Percentiles rank a stretch among this genome's conserved stretches.
Evolutionary conservation across 2,329 filamentous ascomycete genomes (phyloP).

Genomic region (Sclerotinia spermophila): DNA sequence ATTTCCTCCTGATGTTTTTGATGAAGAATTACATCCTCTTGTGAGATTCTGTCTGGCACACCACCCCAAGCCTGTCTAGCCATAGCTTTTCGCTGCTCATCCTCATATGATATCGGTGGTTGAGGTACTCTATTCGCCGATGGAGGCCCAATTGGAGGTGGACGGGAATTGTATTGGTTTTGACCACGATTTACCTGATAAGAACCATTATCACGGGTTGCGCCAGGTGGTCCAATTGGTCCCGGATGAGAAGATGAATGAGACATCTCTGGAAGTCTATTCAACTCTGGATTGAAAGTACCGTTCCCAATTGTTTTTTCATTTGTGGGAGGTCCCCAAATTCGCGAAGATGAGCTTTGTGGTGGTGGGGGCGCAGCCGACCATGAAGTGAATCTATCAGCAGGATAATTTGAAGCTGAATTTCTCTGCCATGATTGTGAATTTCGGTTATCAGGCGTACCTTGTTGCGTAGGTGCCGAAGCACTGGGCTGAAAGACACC

Average conservation of each 20-base stretch:
- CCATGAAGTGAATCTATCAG: constrained; percentile 53
- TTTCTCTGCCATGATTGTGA: constrained; percentile 36
- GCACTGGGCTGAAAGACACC: constrained; percentile 32
- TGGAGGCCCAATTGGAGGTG: constrained; percentile 31
- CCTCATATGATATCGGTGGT: constrained; percentile 23
- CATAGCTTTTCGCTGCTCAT: constrained; percentile 22
- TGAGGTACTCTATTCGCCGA: constrained; percentile 28
- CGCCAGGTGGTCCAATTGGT: constrained; percentile 37
- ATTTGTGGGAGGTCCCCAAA: constrained; percentile 70
- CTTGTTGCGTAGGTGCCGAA: constrained; percentile 27
- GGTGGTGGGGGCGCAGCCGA: constrained; percentile 34
- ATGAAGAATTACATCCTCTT: constrained; percentile 27
- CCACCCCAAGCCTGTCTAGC: constrained; percentile 27
- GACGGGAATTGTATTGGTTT: constrained; percentile 37
- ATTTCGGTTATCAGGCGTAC: constrained; percentile 26
- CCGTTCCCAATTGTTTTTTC: constrained; percentile 73
- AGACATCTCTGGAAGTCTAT: constrained; percentile 39
- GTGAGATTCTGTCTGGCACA: constrained; percentile 29
- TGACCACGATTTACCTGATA: constrained; percentile 33
- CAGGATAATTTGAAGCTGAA: constrained; percentile 40
- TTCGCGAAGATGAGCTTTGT: constrained; percentile 47
- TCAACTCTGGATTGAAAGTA: constrained; percentile 65
- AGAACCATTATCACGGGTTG: constrained; percentile 30
- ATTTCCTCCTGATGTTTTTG: constrained; percentile 30
- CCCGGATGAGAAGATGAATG: constrained; percentile 33